Conservation (phyloP, 768 basidiomycete species). For the Suillus cothurnatus region DNA sequence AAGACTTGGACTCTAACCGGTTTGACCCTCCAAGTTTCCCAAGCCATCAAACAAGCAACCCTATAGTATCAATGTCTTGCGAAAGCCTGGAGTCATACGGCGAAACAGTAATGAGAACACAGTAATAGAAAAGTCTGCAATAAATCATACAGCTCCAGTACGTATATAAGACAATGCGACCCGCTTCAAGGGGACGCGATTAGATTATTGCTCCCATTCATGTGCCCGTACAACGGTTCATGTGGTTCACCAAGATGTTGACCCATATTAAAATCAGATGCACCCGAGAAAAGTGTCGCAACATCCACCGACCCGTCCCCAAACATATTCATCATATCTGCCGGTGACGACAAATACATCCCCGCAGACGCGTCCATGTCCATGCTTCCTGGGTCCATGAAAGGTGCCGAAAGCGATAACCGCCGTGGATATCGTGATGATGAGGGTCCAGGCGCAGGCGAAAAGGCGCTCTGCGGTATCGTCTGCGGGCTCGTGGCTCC, state of each 20-base stretch:
- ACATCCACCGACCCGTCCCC: conserved; percentile 48
- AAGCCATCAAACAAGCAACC: not conserved
- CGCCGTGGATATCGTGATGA: conserved; percentile 29
- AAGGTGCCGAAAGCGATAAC: conserved; percentile 27
- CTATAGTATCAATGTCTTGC: not conserved
- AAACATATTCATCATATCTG: conserved; percentile 66
- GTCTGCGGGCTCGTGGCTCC: conserved; percentile 29
- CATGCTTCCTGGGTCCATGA: conserved; percentile 37
- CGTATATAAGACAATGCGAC: conserved; percentile 5
- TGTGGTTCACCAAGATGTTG: conserved; percentile 26
- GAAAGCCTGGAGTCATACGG: not conserved
- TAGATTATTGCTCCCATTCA: conserved; percentile 21
- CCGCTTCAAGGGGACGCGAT: conserved; percentile 29
- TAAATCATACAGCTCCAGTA: conserved; percentile 20
- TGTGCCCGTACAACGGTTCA: conserved; percentile 32
- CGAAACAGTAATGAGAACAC: not conserved
- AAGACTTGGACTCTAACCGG: too few relatives aligned
- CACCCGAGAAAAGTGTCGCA: conserved; percentile 30
- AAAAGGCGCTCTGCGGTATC: conserved; percentile 17
- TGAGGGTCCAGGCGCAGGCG: conserved; percentile 22
- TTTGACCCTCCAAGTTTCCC: not conserved
- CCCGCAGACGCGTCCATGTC: conserved; percentile 48
- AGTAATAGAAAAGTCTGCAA: conserved; percentile 8
- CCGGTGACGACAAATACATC: conserved; percentile 55
- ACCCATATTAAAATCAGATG: conserved; percentile 32